Conservation (phyloP, 2,329 filamentous ascomycete genomes). For the Colletotrichum tabaci region DNA sequence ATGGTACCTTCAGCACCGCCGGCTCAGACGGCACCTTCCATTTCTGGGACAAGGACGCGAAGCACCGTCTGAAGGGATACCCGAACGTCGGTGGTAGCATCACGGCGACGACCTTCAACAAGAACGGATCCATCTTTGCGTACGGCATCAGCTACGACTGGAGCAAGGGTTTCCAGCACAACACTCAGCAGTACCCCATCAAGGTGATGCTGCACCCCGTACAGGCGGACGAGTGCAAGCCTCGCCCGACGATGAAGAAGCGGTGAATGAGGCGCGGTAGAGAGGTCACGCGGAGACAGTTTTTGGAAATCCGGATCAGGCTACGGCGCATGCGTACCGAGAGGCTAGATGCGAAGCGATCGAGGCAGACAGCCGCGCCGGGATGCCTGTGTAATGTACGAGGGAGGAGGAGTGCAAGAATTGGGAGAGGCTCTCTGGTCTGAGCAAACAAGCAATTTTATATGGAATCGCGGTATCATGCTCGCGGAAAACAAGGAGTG, state of each 20-base stretch:
- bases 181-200: constrained; percentile 80
- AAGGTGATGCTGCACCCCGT: constrained; percentile 91
- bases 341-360: not conserved
- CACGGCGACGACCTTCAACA: constrained; percentile 91
- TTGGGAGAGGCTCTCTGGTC: not conserved
- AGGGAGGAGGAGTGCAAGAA: constrained; percentile 1
- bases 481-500: constrained; percentile 27
- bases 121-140: constrained; percentile 85
- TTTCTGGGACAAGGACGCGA: constrained; percentile 95
- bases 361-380: not conserved
- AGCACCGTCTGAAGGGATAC: constrained; percentile 91
- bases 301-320: not conserved
- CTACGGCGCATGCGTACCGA: not conserved
- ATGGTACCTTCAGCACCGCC: constrained; percentile 98
- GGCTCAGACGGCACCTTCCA: constrained; percentile 97
- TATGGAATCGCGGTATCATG: constrained; percentile 22
- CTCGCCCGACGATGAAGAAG: constrained; percentile 72
- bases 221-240: constrained; percentile 73
- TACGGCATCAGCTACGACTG: constrained; percentile 97
- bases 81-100: constrained; percentile 89
- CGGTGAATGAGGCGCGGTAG: constrained; percentile 55
- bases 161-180: constrained; percentile 94
- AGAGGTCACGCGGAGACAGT: not conserved
- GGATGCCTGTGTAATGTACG: constrained; percentile 19
- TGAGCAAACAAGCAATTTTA: not conserved